Base-by-base conservation (phyloP, 176 grass and related monocot genomes). In the Carex scoparia region DNA sequence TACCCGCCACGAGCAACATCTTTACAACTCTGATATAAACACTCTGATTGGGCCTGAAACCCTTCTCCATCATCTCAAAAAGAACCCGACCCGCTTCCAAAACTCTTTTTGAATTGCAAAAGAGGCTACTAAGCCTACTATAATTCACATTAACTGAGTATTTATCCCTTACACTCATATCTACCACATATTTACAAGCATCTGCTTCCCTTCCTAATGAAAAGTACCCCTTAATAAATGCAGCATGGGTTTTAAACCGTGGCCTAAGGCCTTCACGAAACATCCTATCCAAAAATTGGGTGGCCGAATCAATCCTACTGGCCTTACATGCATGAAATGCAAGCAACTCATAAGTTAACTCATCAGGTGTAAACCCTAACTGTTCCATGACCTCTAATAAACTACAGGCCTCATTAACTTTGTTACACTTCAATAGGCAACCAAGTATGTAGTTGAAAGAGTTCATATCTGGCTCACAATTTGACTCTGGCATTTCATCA, bases 361-460 rank as follows among this genome's bases (percentile, higher is more conserved):
- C 75, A 84, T 93, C 87, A 0, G 91, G 93, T 70, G 89, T 33
- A 54, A 84, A 78, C 0, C 61, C 60, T 6, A 80, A 69, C 53
- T 42, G 88, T 75, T 98, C 95, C 95, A 94, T 94, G 75, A 74
- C 33, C 84, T 94, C 89, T 4, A 94, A 89, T 19, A 98, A 86
- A n/a, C 89, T 85, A 15, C 95, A 94, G 2, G 64, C 89, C 87
- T 98, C 91, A 4, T 83, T 78, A 14, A 83, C 79, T 80, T 91
- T 93, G 18, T 84, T 89, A 3, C 86, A 85, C 69, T 93, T 98
- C 27, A 94, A 90, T 44, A 98, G 75, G 88, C 91, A 93, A 12
- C 92, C 91, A 0, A 98, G 88, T 61, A 94, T 88, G 64, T 94
- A 94, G 84, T 93, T 98, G 83, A 89, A 98, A 79, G 95, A 93